phyloP scores from a whole-genome alignment of 2,329 filamentous ascomycete species.

The Zymoseptoria ardabiliae region DNA sequence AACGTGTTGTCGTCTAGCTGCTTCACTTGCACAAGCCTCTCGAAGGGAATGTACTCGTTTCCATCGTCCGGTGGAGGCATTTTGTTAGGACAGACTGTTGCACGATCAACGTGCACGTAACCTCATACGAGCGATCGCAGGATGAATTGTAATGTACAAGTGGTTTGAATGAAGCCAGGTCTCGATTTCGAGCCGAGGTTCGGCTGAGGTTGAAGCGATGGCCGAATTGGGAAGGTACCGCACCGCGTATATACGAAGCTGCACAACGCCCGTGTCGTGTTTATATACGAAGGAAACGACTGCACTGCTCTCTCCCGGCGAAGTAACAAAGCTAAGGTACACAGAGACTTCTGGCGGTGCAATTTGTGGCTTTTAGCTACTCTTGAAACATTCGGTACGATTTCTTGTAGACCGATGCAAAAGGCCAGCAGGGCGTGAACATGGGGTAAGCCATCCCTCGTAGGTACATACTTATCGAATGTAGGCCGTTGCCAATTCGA shows the following conservation, averaged over 20 bases:
- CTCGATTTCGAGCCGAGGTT: not conserved
- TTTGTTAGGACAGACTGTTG: not conserved
- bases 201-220: not conserved
- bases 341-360: too few species aligned
- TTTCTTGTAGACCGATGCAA: too few species aligned
- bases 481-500: too few species aligned
- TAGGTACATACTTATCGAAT: not conserved
- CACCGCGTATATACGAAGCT: too few species aligned
- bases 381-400: too few species aligned
- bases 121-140: not conserved
- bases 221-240: not conserved
- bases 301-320: too few species aligned
- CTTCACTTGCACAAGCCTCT: conserved; percentile 32
- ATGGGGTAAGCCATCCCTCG: not conserved
- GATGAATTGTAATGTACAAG: not conserved
- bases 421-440: not conserved
- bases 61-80: conserved; percentile 13
- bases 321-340: too few species aligned
- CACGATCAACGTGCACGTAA: too few species aligned
- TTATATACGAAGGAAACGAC: too few species aligned
- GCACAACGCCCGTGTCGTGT: too few species aligned
- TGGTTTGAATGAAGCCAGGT: not conserved
- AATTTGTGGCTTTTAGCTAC: too few species aligned
- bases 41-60: conserved; percentile 27
- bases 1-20: conserved; percentile 30